Base-by-base conservation (phyloP, 2,329 filamentous ascomycete genomes). In the Botrytis fabae region DNA sequence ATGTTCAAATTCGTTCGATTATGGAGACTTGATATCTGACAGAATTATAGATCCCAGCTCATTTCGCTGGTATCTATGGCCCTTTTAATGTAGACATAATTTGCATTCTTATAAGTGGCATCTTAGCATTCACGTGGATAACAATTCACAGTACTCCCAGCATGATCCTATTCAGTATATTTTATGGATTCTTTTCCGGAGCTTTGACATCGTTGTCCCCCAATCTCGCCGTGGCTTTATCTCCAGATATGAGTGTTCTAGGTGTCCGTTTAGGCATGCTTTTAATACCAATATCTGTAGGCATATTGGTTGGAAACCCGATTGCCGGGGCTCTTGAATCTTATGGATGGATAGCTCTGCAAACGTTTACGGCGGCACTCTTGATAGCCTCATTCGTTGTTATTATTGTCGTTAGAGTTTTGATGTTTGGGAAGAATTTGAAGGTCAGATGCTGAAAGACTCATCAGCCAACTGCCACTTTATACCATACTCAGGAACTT, bases 11-110 rank as follows among this genome's bases (percentile, higher is more conserved):
- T 18, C 28, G 28, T 59, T 35, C 44, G 35, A 7, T 5, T 35
- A 7, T 32, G 3, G 38, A 72, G n/a, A 78, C 88, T 2, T 85
- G 85, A 10, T 82, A 83, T 40, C 74, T 88, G 6, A 86, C 84
- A 7, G 5, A 38, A 38, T 38, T 38, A 38, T 38, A 38, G 35
- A 38, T 38, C 35, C 35, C 35, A 38, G 35, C 35, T 38, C 35
- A 38, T 38, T 38, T 38, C 35, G 35, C 35, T 38, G 35, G 35
- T 38, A 38, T 7, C 35, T 38, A 38, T 38, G 35, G 35, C 35
- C 35, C 35, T 38, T 38, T 38, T 38, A 38, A 38, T 38, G 35
- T 38, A 6, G 87, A 89, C 77, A 84, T 83, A 75, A 74, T 85
- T 20, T 87, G 86, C 4, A 82, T 83, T 6, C 86, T 84, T 79